Evolutionary conservation across 2,329 filamentous ascomycete species (phyloP).

Genomic region (Colletotrichum lupini): DNA sequence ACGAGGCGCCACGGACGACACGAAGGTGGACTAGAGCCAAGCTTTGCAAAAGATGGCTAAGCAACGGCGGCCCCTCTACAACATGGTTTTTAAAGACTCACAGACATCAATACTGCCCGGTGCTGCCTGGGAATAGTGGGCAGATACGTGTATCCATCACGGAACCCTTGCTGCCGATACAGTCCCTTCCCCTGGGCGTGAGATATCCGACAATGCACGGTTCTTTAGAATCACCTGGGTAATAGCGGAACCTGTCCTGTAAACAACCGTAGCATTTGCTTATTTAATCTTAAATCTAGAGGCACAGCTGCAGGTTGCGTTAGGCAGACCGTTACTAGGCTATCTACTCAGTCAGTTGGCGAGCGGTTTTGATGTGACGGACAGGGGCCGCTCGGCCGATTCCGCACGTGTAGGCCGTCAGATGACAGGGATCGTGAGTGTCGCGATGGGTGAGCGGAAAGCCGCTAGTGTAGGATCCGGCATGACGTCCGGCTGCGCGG

Average conservation of each 20-base stretch:
- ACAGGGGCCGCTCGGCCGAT: conserved; percentile 9
- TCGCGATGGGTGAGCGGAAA: not conserved
- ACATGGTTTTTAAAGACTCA: not conserved
- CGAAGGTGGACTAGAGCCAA: conserved; percentile 5
- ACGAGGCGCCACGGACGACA: not conserved
- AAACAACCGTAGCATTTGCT: not conserved
- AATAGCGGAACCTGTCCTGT: not conserved
- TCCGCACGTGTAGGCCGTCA: conserved; percentile 27
- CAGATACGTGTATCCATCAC: not conserved
- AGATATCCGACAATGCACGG: not conserved
- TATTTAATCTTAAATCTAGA: not conserved
- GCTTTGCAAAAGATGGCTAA: not conserved
- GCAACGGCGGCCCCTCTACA: not conserved
- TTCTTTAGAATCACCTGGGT: not conserved
- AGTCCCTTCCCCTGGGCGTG: not conserved
- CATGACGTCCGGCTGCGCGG: not conserved
- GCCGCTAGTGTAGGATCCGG: conserved; percentile 18
- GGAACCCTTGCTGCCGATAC: not conserved
- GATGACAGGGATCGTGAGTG: conserved; percentile 5
- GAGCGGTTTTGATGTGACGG: not conserved
- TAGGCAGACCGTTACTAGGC: conserved; percentile 1
- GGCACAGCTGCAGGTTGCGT: not conserved
- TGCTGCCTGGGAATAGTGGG: conserved; percentile 29
- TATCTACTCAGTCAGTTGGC: not conserved
- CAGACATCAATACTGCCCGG: not conserved